Percentiles rank a stretch among this genome's conserved stretches.
These are phyloP conservation scores for Crithidia brevicula DNA, from an alignment of 208 protist species.

Conservation along the genomic window DNA sequence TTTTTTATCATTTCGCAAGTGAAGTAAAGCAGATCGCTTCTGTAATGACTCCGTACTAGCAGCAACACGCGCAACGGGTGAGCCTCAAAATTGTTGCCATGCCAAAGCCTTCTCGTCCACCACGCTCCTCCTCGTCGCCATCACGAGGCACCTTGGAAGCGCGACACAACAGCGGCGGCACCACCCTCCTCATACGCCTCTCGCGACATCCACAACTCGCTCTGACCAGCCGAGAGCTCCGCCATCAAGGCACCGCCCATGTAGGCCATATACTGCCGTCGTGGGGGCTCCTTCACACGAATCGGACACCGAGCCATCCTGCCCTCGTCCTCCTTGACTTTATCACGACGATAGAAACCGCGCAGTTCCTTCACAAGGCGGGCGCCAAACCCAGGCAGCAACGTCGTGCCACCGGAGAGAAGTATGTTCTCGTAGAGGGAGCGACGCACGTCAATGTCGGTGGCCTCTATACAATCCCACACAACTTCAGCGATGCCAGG, in stretches of 20 bases:
- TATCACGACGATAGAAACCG: constrained; percentile 87
- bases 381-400: constrained; percentile 97
- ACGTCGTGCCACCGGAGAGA: constrained; percentile 97
- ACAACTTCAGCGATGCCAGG: constrained; percentile 89
- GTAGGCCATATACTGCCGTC: constrained; percentile 98
- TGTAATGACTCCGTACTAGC: too few species aligned
- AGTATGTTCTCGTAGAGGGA: constrained; percentile 97
- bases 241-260: constrained; percentile 96
- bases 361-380: constrained; percentile 96
- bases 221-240: constrained; percentile 93
- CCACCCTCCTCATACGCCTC: constrained; percentile 22
- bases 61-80: too few species aligned
- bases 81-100: too few species aligned
- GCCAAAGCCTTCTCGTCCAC: too few species aligned
- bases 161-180: constrained; percentile 14
- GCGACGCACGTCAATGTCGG: constrained; percentile 59
- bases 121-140: neutral
- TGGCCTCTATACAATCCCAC: constrained; percentile 95
- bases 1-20: too few species aligned
- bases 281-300: constrained; percentile 95
- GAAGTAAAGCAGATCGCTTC: too few species aligned
- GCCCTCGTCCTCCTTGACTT: constrained; percentile 84
- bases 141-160: neutral
- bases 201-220: constrained; percentile 59
- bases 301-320: constrained; percentile 88